Conservation (phyloP, 2,329 filamentous ascomycete genomes). For the Endoconidiophora polonica region DNA sequence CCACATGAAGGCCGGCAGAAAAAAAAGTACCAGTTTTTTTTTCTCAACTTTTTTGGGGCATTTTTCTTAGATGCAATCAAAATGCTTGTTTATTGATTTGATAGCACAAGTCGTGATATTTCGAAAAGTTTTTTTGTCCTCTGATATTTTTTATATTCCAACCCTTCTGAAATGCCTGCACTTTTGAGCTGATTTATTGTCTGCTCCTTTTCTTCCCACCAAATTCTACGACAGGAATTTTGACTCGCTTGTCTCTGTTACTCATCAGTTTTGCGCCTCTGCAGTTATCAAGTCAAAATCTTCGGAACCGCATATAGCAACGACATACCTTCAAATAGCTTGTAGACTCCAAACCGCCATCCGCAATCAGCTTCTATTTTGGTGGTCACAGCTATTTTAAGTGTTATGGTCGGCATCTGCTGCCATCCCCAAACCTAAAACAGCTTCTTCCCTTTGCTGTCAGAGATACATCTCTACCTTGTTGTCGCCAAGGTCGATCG, state of each 20-base stretch:
- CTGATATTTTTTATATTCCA: not conserved
- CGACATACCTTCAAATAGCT: not conserved
- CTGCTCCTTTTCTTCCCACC: not conserved
- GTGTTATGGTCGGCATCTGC: not conserved
- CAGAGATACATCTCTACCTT: no score
- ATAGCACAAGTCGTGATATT: no score
- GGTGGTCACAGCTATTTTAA: no score
- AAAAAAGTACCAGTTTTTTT: constrained; percentile 1
- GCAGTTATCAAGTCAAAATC: no score
- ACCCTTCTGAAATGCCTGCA: not conserved
- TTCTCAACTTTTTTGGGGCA: not conserved
- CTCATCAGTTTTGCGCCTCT: no score
- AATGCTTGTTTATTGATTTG: no score
- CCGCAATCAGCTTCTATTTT: no score
- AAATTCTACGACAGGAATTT: no score
- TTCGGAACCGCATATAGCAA: no score
- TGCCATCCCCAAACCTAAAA: not conserved
- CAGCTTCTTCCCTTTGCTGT: not conserved
- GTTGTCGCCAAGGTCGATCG: not conserved
- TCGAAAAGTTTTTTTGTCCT: not conserved
- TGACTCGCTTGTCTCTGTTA: no score
- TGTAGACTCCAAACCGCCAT: not conserved
- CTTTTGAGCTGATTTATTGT: not conserved
- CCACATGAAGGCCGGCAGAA: constrained; percentile 10
- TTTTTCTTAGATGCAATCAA: not conserved